Base-by-base conservation (phyloP, 306 rosid genomes). In the Prunus mume region DNA sequence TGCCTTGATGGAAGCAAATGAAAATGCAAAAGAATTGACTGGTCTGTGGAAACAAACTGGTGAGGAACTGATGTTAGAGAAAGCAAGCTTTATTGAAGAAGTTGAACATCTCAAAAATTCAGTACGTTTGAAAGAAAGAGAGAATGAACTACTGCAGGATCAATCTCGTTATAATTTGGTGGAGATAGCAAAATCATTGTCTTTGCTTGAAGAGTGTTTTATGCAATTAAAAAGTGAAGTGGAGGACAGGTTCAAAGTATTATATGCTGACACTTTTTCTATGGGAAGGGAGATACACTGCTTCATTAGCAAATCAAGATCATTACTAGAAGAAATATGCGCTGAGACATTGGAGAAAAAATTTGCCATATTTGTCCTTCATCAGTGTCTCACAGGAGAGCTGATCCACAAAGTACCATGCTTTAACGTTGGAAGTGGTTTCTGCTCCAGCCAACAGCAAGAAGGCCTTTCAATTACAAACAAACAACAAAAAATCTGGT, bases 1-100 rank as follows among this genome's bases (percentile, higher is more conserved):
- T 85, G 91, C 96, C 75, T 89, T 94, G 89, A 79, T 88, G 61
- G 73, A 91, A 78, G 97, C 96, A 78, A 87, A 87, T 81, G 93
- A 87, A 75, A 93, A 84, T 74, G 90, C 95, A 73, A 90, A 89
- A 76, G 89, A 85, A 65, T 73, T 85, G 89, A 81, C 83, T 75
- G 85, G 85, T 52, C 73, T 76, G 84, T 90, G 89, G 93, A 88
- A 89, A 87, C 93, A 86, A 82, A 80, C 85, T 32, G 69, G 93
- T 65, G 93, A 92, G 80, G 80, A 89, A 65, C 79, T 86, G 73
- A 83, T 82, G 86, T 63, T 77, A 22, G 95, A 92, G 84, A 87
- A 78, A 84, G 88, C 80, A 77, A 86, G 78, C 82, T 78, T 92
- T 80, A 79, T 68, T 64, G 81, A 90, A 60, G 91, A 94, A 87